Conservation (phyloP, 129 eudicot species). For the Flaveria bidentis region DNA sequence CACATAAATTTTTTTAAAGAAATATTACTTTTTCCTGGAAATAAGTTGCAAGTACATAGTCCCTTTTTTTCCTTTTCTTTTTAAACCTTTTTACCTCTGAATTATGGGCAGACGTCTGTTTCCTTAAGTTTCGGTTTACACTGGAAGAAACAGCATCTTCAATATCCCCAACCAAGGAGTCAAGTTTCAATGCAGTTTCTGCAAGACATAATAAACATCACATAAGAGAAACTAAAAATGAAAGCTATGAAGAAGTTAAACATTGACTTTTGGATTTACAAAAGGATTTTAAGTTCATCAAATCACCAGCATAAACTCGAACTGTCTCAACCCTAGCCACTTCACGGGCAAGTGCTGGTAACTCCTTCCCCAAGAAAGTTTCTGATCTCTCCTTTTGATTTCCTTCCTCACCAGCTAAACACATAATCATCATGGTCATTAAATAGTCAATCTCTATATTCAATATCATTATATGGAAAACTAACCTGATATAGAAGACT, state of each 20-base stretch:
- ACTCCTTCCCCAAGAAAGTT: slow-evolving; percentile 71
- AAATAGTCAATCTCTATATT: background rate
- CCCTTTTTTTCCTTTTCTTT: background rate
- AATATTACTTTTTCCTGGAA: background rate
- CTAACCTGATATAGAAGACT: slow-evolving; percentile 36
- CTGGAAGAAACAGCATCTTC: slow-evolving; percentile 90
- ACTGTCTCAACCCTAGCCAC: slow-evolving; percentile 95
- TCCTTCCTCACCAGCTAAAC: slow-evolving; percentile 42
- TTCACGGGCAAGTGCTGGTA: slow-evolving; percentile 91
- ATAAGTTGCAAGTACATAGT: background rate
- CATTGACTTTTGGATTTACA: background rate
- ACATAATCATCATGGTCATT: background rate
- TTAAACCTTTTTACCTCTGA: slow-evolving; percentile 53
- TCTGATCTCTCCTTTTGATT: slow-evolving; percentile 50
- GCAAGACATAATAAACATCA: slow-evolving; percentile 22
- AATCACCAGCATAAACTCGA: slow-evolving; percentile 82
- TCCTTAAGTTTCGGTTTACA: slow-evolving; percentile 58
- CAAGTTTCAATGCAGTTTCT: slow-evolving; percentile 92
- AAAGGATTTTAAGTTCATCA: background rate
- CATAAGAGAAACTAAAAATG: background rate
- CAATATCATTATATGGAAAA: background rate
- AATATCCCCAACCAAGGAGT: slow-evolving; percentile 80
- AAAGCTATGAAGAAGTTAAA: background rate
- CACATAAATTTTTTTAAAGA: slow-evolving; percentile 7
- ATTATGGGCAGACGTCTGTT: slow-evolving; percentile 46